Base-by-base conservation (phyloP, 441 rosid genomes). In the Euphorbia corollata region DNA sequence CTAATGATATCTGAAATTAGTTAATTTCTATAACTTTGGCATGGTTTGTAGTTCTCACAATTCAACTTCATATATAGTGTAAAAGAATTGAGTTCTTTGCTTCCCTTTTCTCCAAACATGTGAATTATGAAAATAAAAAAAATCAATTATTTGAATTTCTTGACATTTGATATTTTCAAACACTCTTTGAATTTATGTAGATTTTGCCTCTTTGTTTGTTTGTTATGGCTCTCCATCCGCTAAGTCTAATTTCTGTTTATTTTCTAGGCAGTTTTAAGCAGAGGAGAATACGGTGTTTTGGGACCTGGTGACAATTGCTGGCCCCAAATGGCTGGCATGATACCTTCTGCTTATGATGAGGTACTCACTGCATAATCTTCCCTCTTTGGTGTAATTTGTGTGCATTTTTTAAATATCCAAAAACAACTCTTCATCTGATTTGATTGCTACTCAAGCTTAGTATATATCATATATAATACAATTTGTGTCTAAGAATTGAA, bases 271-370 rank as follows among this genome's bases (percentile, higher is more conserved):
- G 83, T 90, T 67, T 65, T 92, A 76, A 86, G 96, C 78, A 88
- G 97, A 82, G 94, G 83, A 56, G 85, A 87, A 70, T 92, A 85
- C 74, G 97, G 96, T 24, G 83, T 80, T 72, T 68, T 85, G 71
- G 96, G 88, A 60, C 80, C 77, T 68, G 92, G 73, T 58, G 89
- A 77, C 39, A 82, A 80, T 68, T 83, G 85, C 78, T 92, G 98
- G 98, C 92, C 97, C 27, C 97, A 86, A 83, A 88, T 92, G 98
- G 97, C 90, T 48, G 78, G 96, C 74, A 87, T 78, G 85, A 81
- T 92, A 41, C 97, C 98, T n/a, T 65, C 75, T 73, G 23, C 68
- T 60, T 75, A 80, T 23, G 83, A 87, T 68, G 82, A 90, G 98
- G 98, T 90, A 83, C 41, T 47, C 16, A 23, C 30, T 66, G 41